A percentile compares a stretch with the other conserved stretches of the same genome.
These are phyloP conservation scores for Vaccinium corymbosum DNA, from an alignment of 148 eudicot species.

Conservation along the genomic window DNA sequence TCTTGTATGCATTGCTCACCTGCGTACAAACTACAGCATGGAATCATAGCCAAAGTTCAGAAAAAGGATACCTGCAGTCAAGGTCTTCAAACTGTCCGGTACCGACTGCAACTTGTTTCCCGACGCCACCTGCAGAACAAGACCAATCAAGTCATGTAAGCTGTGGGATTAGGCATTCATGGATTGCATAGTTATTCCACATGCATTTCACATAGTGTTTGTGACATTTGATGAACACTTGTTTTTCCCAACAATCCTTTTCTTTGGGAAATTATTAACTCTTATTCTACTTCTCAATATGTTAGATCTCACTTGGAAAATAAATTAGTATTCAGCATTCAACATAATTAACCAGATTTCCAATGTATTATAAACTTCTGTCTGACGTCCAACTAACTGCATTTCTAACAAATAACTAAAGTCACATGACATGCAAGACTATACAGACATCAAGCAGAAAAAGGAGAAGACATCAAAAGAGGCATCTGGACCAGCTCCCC, in stretches of 20 bases:
- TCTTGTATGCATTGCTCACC: neutral
- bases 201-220: neutral
- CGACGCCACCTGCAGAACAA: slow-evolving; percentile 40
- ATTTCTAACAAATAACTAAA: neutral
- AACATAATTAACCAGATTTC: neutral
- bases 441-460: neutral
- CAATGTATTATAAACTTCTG: neutral
- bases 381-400: neutral
- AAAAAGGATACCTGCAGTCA: slow-evolving; percentile 58
- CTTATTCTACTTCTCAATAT: neutral
- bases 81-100: slow-evolving; percentile 76
- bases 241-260: slow-evolving; percentile 6
- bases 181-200: neutral
- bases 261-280: neutral
- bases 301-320: slow-evolving; percentile 3
- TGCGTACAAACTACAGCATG: neutral
- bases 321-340: neutral
- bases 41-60: neutral
- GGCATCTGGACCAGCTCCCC: slow-evolving; percentile 2
- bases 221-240: neutral
- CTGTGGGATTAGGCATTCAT: neutral
- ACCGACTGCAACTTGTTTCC: slow-evolving; percentile 67
- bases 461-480: slow-evolving; percentile 9
- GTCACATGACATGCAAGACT: neutral
- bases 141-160: slow-evolving; percentile 4